Evolutionary conservation across 2,329 filamentous ascomycete species (phyloP).

Genomic region (Xylaria sp.): DNA sequence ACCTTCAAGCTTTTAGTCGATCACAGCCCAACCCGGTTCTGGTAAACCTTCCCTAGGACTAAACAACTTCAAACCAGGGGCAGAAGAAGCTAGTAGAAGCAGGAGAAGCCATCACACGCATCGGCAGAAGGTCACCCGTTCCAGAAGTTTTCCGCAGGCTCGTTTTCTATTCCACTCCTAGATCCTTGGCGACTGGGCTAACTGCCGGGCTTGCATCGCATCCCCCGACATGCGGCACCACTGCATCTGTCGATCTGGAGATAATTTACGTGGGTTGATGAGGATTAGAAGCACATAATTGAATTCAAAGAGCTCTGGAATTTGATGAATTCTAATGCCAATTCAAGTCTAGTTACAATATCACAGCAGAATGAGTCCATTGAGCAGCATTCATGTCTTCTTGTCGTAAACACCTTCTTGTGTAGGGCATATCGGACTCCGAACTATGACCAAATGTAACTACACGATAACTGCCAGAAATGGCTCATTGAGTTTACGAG

Average conservation of each 20-base stretch:
- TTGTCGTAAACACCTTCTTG: not conserved
- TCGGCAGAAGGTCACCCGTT: constrained; percentile 20
- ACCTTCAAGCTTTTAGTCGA: not conserved
- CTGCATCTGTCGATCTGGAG: constrained; percentile 1
- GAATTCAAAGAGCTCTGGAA: not conserved
- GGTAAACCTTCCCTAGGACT: constrained; percentile 7
- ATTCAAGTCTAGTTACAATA: not conserved
- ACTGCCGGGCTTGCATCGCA: not conserved
- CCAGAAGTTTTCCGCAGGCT: not conserved
- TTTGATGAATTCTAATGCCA: not conserved
- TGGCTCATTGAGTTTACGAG: not conserved
- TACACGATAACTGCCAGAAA: not conserved
- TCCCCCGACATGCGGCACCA: not conserved
- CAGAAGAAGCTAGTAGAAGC: not conserved
- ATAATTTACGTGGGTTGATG: not conserved
- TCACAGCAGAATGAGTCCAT: not conserved
- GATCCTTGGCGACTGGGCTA: constrained; percentile 18
- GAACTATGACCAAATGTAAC: constrained; percentile 12
- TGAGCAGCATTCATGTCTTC: not conserved
- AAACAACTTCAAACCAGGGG: constrained; percentile 12
- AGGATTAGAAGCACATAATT: constrained; percentile 1
- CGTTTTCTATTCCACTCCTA: constrained; percentile 6
- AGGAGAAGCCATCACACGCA: constrained; percentile 10
- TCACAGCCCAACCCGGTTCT: constrained; percentile 2
- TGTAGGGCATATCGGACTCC: not conserved